Conservation (phyloP, 257 asterid species). For the Plectranthus barbatus region DNA sequence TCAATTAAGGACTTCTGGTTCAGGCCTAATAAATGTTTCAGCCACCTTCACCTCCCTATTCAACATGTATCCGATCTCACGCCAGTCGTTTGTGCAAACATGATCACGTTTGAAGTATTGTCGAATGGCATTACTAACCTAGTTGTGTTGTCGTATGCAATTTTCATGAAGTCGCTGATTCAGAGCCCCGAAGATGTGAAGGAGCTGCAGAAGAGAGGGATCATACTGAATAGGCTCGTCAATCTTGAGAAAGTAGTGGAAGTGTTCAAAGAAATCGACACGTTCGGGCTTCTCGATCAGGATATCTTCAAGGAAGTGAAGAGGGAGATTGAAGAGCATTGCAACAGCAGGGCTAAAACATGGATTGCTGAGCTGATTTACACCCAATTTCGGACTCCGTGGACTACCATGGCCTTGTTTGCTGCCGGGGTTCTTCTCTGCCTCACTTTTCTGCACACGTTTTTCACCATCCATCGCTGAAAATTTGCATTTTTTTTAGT, state of each 20-base stretch:
- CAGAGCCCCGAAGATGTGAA: conserved; percentile 4
- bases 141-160: background rate
- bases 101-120: conserved; percentile 1
- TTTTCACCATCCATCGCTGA: background rate
- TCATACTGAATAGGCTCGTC: background rate
- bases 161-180: conserved; percentile 1
- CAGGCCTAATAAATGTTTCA: background rate
- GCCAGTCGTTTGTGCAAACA: background rate
- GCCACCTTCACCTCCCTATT: background rate
- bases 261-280: background rate
- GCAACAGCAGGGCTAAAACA: background rate
- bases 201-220: conserved; percentile 7
- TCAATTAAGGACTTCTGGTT: background rate
- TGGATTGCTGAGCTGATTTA: conserved; percentile 1
- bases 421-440: background rate
- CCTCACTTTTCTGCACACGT: background rate
- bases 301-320: conserved; percentile 1
- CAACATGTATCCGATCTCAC: background rate
- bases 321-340: background rate
- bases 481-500: too few relatives aligned
- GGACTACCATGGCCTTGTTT: conserved; percentile 1
- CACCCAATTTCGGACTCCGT: background rate
- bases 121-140: background rate
- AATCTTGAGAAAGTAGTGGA: background rate
- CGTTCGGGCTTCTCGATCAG: background rate